These are phyloP conservation scores for Flaveria ramosissima DNA, from an alignment of 129 eudicot species.

Conservation along the genomic window DNA sequence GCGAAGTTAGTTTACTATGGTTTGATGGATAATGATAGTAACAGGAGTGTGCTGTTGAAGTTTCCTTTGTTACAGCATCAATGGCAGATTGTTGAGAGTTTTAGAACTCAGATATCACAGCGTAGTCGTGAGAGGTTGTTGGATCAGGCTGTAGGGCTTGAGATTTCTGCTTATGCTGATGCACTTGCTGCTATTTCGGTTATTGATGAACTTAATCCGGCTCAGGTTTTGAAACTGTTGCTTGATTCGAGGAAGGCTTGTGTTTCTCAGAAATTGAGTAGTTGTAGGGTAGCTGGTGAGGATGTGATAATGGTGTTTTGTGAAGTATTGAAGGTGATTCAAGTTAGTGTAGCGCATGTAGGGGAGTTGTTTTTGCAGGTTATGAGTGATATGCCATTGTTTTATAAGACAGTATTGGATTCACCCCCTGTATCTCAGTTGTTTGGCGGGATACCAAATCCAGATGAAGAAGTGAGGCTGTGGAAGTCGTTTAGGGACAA, in stretches of 20 bases:
- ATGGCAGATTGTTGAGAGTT: constrained; percentile 97
- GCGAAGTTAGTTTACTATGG: constrained; percentile 69
- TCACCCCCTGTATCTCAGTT: constrained; percentile 82
- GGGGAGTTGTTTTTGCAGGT: constrained; percentile 94
- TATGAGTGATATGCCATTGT: constrained; percentile 85
- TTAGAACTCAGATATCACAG: constrained; percentile 77
- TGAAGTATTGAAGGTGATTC: constrained; percentile 77
- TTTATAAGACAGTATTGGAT: constrained; percentile 71
- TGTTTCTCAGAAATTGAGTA: constrained; percentile 59
- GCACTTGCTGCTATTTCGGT: constrained; percentile 80
- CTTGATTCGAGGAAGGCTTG: constrained; percentile 67
- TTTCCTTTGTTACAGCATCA: constrained; percentile 81
- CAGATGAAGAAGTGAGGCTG: constrained; percentile 85
- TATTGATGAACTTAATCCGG: constrained; percentile 73
- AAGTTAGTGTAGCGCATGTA: constrained; percentile 77
- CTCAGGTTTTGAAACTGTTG: constrained; percentile 58
- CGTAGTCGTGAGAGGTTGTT: constrained; percentile 75
- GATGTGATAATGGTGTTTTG: constrained; percentile 72
- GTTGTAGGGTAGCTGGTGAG: constrained; percentile 50
- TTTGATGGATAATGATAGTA: constrained; percentile 34
- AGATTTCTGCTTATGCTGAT: constrained; percentile 69
- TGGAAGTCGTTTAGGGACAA: constrained; percentile 79
- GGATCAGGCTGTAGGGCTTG: constrained; percentile 50
- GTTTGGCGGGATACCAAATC: constrained; percentile 91
- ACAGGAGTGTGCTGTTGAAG: constrained; percentile 44